Base-by-base conservation (phyloP, 371 early-diverging fungal genomes). In the Apophysomyces elegans region DNA sequence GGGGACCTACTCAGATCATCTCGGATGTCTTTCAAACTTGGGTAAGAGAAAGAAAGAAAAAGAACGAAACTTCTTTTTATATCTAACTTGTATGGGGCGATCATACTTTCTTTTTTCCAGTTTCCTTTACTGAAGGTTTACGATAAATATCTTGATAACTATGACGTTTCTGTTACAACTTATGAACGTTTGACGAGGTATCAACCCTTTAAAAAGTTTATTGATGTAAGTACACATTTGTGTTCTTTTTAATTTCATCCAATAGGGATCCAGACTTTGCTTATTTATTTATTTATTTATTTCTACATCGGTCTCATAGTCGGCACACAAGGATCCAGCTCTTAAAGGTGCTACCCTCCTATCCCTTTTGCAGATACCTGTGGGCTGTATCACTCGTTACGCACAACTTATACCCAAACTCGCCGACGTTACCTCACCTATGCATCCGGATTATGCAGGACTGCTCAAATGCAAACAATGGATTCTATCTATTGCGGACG, bases 151-250 rank as follows among this genome's bases (percentile, higher is more conserved):
- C 60, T 79, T 7, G 71, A 71, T 11, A 77, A 81, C 58, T 81
- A 81, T 56, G 77, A 59, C 62, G 69, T 75, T 13, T 68, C 76
- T 8, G 66, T 81, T 8, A 76, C 79, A 21, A 81, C 79, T 4
- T 77, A 75, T 64, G 82, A 81, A 45, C 67, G 79, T 32, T 61
- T 81, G 11, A 66, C 74, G 26, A 62, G 75, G 59, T 78, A 77
- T 44, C 74, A 75, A 45, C 79, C 82, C 3, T 81, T 81, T 38
- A 79, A 79, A 57, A 81, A 81, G 61, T 81, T 78, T 63, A 68
- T 81, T 54, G 79, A 79, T 58, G 81, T 72, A 72, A 72, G 73
- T 65, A 26, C 32, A 26, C 32, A 37, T 58, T 61, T 5, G 37
- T 35, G 16, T 3, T 61, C 4, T 61, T 61, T 26, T 37, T 45